phyloP scores from a whole-genome alignment of 2,329 filamentous ascomycete genomes.

The Huntiella decipiens region DNA sequence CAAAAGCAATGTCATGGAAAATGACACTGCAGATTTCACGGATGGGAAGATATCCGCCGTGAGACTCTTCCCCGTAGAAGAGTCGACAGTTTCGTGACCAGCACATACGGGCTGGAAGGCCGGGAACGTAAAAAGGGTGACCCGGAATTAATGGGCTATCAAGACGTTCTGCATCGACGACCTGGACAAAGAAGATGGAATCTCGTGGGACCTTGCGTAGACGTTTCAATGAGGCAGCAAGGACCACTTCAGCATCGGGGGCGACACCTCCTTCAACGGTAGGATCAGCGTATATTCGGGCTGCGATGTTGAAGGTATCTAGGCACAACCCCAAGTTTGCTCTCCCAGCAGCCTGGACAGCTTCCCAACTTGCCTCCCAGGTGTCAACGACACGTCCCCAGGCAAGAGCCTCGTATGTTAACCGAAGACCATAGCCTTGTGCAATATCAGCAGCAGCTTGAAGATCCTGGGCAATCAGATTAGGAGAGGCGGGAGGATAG shows the following conservation, averaged over 20 bases:
- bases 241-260: conserved; percentile 32
- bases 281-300: conserved; percentile 52
- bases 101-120: conserved; percentile 40
- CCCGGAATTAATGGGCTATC: conserved; percentile 31
- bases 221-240: conserved; percentile 33
- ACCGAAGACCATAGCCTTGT: conserved; percentile 35
- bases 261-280: conserved; percentile 30
- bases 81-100: conserved; percentile 58
- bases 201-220: conserved; percentile 33
- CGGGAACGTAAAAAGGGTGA: conserved; percentile 19
- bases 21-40: conserved; percentile 40
- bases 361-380: conserved; percentile 55
- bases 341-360: conserved; percentile 44
- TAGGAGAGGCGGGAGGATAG: conserved; percentile 20
- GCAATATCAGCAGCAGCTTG: conserved; percentile 49
- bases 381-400: conserved; percentile 53
- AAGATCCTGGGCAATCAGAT: conserved; percentile 43
- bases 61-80: conserved; percentile 32
- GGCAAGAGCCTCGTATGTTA: conserved; percentile 55
- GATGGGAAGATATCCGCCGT: conserved; percentile 50
- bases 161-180: conserved; percentile 54
- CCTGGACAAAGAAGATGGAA: conserved; percentile 46
- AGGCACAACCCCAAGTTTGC: conserved; percentile 59
- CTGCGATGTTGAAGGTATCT: conserved; percentile 63
- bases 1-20: conserved; percentile 42